Base-by-base conservation (phyloP, 2,329 filamentous ascomycete genomes). In the Nemania sp. region DNA sequence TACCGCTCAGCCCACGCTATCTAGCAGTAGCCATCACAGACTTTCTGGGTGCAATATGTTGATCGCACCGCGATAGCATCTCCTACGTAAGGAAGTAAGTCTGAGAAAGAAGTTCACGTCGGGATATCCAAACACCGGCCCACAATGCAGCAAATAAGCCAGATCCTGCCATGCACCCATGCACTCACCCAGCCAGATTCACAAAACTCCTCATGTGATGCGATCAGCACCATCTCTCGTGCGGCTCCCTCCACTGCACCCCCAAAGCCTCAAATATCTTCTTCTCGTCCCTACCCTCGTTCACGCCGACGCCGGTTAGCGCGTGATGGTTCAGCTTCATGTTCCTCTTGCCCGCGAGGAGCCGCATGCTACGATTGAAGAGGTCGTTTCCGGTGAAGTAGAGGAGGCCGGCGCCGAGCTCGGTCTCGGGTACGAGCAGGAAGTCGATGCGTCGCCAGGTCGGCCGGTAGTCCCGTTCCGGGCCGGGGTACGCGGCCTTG, bases 321-420 rank as follows among this genome's bases (percentile, higher is more conserved):
- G 92, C 94, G 32, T 84, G 81, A 75, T 97, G 93, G 68, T 97
- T 97, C 56, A 98, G 73, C 52, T 90, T 79, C 91, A 96, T 92
- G 0, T 87, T 85, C 76, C 91, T 95, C 75, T 87, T 92, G 40
- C 87, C 85, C 13, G 92, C 92, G 65, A 97, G 74, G 15, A 96
- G 76, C 65, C 94, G 80, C 73, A 97, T 85, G 71, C 91, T 96
- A 15, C 93, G 82, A 74, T 97, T 97, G 78, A 97, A 97, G 35
- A 97, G 89, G 72, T 97, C 93, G 67, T 97, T 95, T 1, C 94
- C 94, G 0, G 94, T 97, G 71, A 97, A 98, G 72, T 97, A 97
- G n/a, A 97, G 83, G 63, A 97, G 73, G 0, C 93, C 92, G 0
- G 91, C 93, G 1, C 94, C 94, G 52, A 92, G 81, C 74, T 97